A percentile compares a stretch with the other conserved stretches of the same genome.
phyloP scores from a whole-genome alignment of 139 green algal genomes.

The Chlorella sp. region DNA sequence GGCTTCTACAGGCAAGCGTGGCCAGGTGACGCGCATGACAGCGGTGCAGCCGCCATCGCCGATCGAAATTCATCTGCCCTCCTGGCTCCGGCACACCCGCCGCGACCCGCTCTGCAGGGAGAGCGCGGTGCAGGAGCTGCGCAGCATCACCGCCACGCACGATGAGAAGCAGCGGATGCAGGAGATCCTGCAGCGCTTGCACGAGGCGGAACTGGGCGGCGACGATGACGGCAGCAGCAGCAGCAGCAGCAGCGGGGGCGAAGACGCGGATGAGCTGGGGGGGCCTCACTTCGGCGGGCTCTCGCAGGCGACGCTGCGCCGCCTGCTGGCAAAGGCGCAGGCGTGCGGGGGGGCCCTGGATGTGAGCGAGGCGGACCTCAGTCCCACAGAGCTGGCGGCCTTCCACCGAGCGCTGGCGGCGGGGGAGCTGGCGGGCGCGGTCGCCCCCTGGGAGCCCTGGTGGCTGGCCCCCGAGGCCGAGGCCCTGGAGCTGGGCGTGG shows the following conservation, averaged over 20 bases:
- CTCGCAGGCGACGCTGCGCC: constrained; percentile 38
- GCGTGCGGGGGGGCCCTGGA: constrained; percentile 16
- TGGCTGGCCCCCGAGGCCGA: constrained; percentile 47
- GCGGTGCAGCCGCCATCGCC: too few relatives aligned
- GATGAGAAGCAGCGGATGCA: constrained; percentile 53
- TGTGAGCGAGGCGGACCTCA: constrained; percentile 47
- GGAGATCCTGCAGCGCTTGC: constrained; percentile 61
- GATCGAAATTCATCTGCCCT: too few relatives aligned
- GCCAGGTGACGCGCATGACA: too few relatives aligned
- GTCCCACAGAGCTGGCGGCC: constrained; percentile 34
- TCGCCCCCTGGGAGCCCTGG: constrained; percentile 60
- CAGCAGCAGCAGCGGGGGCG: neutral
- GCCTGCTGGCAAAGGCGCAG: constrained; percentile 39
- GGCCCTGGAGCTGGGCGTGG: constrained; percentile 28
- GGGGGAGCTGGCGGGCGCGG: constrained; percentile 15
- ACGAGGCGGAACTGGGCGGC: constrained; percentile 43
- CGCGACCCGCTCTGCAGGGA: constrained; percentile 43
- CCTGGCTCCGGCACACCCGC: too few relatives aligned
- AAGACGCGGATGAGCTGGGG: constrained; percentile 14
- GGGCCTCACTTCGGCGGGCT: too few relatives aligned
- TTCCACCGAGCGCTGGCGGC: constrained; percentile 47
- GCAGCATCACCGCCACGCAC: constrained; percentile 25
- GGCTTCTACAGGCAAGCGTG: constrained; percentile 75
- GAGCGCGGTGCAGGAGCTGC: constrained; percentile 52
- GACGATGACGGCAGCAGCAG: neutral